Evolutionary conservation across 352 stramenopile genomes (phyloP), one percentile per base, ranked within the genome.

Genomic region (Pythium graminicola): DNA sequence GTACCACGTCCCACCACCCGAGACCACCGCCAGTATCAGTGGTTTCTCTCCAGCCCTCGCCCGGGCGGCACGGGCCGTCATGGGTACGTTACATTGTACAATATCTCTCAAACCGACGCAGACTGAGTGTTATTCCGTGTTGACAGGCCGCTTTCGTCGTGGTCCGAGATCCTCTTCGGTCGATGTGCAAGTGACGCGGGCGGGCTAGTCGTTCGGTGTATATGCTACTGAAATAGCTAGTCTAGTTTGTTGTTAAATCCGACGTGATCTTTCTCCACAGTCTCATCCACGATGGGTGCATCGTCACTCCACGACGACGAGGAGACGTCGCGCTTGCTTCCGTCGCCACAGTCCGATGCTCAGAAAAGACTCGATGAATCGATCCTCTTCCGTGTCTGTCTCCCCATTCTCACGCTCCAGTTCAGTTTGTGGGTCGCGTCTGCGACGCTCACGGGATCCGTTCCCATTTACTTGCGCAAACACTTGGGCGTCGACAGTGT

Each of bases 381-480:
- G 1, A 48, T 59, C 19, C 61, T 64, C 11, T 14, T 45, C 19
- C 29, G 32, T n/a, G 45, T 68, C 24, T 74, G 63, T 29, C 45
- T 72, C 24, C 41, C 62, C 5, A 64, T 67, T 31, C 52, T 74
- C 28, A n/a, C 27, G 45, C 54, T 62, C 10, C 6, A 84, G 67
- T 86, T 93, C 60, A 90, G 82, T 40, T 76, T 91, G 41, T 82
- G 82, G 16, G 50, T 93, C 50, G 78, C 76, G 16, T 82, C 82
- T 50, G 86, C 88, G 43, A 82, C 80, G 0, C 67, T 93, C 16
- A 86, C 76, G 6, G 77, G 76, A 11, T 89, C 82, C 22, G 49
- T 91, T 47, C 76, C 76, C 3, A 90, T 93, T 53, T 93, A 91
- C 67, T 88, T 93, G 59, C 78, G 85, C 56, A 87, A 87, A 54